Percentiles rank a stretch among this genome's conserved stretches.
Conservation (phyloP, 192 early-diverging fungal species). For the Oehlia diaphana region DNA sequence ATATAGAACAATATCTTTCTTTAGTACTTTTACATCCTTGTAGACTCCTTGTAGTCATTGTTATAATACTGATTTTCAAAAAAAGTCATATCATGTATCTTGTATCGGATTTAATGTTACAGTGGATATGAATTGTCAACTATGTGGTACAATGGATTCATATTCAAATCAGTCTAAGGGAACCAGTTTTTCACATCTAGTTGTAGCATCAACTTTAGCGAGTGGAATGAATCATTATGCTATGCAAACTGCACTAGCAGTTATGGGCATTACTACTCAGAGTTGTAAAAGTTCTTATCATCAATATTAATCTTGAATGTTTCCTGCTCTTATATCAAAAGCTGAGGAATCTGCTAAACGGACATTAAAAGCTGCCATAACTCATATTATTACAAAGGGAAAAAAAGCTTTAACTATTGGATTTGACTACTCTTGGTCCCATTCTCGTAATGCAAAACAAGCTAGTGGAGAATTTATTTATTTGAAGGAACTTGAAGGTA, state of each 20-base stretch:
- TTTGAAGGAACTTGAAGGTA: not conserved
- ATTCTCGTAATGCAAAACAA: not conserved
- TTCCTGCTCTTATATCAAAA: too few relatives aligned
- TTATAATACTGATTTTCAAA: too few relatives aligned
- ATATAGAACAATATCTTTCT: too few relatives aligned
- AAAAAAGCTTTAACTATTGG: not conserved
- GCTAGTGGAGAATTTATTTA: not conserved
- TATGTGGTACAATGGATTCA: too few relatives aligned
- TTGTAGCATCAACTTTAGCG: not conserved
- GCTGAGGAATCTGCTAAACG: too few relatives aligned
- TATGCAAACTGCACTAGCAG: not conserved
- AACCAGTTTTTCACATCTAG: not conserved
- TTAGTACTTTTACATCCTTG: too few relatives aligned
- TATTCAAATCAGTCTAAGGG: not conserved
- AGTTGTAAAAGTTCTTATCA: not conserved
- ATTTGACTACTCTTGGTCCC: not conserved
- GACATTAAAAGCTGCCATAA: too few relatives aligned
- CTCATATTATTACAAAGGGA: not conserved
- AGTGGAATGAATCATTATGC: not conserved
- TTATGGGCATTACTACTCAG: not conserved
- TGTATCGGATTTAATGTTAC: too few relatives aligned
- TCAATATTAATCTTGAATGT: not conserved
- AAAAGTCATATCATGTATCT: too few relatives aligned
- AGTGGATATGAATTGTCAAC: too few relatives aligned
- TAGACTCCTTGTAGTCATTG: too few relatives aligned